A percentile compares a stretch with the other conserved stretches of the same genome.
Evolutionary conservation across 2,329 filamentous ascomycete genomes (phyloP).

Genomic region (Fusarium scirpi): DNA sequence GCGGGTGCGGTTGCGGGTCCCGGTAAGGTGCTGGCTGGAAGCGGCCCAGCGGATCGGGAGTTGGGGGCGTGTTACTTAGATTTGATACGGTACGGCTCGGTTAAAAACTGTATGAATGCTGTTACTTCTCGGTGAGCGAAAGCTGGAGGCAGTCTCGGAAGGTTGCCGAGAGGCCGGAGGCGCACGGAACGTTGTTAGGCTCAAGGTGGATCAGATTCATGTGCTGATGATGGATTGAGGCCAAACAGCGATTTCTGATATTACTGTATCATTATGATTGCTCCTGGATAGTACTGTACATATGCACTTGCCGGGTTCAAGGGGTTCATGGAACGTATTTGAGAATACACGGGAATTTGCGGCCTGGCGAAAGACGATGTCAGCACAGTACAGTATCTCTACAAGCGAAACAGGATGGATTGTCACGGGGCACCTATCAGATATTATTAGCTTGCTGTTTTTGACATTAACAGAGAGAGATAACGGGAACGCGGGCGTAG

Average conservation of each 20-base stretch:
- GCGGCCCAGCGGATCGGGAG: slow-evolving; percentile 47
- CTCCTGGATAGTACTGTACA: slow-evolving; percentile 3
- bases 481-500: background rate
- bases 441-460: slow-evolving; percentile 13
- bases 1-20: slow-evolving; percentile 10
- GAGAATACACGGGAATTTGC: slow-evolving; percentile 29
- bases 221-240: slow-evolving; percentile 21
- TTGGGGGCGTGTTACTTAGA: slow-evolving; percentile 20
- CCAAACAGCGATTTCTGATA: slow-evolving; percentile 9
- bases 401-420: slow-evolving; percentile 22
- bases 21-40: slow-evolving; percentile 29
- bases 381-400: slow-evolving; percentile 3
- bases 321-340: slow-evolving; percentile 17
- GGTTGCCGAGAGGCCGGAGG: slow-evolving; percentile 46
- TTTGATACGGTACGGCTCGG: background rate
- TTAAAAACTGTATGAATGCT: slow-evolving; percentile 9
- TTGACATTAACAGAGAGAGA: background rate
- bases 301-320: slow-evolving; percentile 9
- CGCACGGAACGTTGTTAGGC: slow-evolving; percentile 40
- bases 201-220: slow-evolving; percentile 16
- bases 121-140: slow-evolving; percentile 25
- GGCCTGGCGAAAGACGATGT: background rate
- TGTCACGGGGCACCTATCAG: background rate
- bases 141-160: slow-evolving; percentile 38
- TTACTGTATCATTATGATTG: slow-evolving; percentile 10